Base-by-base conservation (phyloP, 352 stramenopile genomes). In the Globisporangium megalacanthum region DNA sequence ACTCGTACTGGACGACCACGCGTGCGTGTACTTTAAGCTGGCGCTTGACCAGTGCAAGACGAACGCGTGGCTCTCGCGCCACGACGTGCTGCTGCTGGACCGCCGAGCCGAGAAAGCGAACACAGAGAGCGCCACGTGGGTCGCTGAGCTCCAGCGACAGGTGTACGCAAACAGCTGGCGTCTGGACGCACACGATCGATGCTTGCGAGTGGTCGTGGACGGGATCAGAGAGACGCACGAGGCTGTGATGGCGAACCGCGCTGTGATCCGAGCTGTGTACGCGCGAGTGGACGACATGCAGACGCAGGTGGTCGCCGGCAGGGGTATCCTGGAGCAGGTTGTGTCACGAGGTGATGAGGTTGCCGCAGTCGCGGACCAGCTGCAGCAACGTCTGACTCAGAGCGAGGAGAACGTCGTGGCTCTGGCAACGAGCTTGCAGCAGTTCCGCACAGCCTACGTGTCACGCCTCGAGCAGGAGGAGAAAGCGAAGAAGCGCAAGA, bases 401-500 rank as follows among this genome's bases (percentile, higher is more conserved):
- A 65, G 60, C n/a, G 61, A 72, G 41, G 25, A 58, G 20, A 64
- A 71, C 36, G 48, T 71, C 14, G 49, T 62, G 1, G 15, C 46
- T 0, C 56, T 71, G 3, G 64, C 60, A 1, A 37, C 48, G n/a
- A 56, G 48, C 41, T 53, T 71, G 13, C 52, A 62, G 42, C 33
- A 33, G 7, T 64, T 67, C 33, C 60, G 53, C 13, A 35, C 35
- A 3, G 49, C 60, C 3, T 55, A 62, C 19, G 64, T 51, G 11
- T 41, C 55, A 8, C 60, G 53, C 0, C 22, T 64, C 10, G 31
- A 65, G n/a, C 48, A 68, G 10, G 64, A 71, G 20, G 45, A 65
- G 19, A 65, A 58, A 15, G 58, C 14, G 33, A 61, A 60, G n/a
- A 67, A 55, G 49, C 37, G 65, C n/a, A 67, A 68, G 37, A 56